Evolutionary conservation across 2,329 filamentous ascomycete genomes (phyloP), one percentile per base, ranked within the genome.

Genomic region (Fusarium penzigii): DNA sequence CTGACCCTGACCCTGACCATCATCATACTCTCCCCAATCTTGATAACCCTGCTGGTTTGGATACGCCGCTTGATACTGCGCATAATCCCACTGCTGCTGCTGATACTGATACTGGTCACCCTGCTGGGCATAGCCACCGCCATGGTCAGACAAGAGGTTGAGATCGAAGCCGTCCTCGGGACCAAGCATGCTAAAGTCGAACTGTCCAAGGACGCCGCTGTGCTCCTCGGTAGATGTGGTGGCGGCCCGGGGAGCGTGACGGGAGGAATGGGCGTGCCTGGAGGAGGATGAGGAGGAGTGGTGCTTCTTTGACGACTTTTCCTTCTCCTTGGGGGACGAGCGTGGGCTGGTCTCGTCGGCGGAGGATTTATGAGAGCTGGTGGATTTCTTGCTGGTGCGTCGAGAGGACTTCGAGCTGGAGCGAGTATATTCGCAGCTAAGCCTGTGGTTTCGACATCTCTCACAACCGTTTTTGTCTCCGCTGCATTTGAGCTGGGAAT

Each of bases 381-480:
- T 25, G 20, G 20, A 25, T 7, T 25, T 25, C 43, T 55, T 66
- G 50, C 59, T 55, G 16, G 57, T 58, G 44, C 61, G 62, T 39
- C 69, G 68, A 8, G 66, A 66, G 11, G 66, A 61, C 51, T 70
- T 68, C 40, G 66, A 65, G 16, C 65, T 62, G 2, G 67, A 66
- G 41, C 71, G 70, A 8, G 67, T 70, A 38, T 74, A 74, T 44
- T 71, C 68, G 55, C 71, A 74, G 17, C 49, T 43, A 42, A 70
- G 62, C 8, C 64, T 57, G 38, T 65, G 65, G 25, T 60, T 55
- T 29, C 64, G 49, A 54, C 71, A 74, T 14, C 71, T 61, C 36
- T 72, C 66, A 49, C 71, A 74, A 29, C 71, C 71, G 29, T 66
- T 62, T 56, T 69, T 73, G 42, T 72, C 70, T 36, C 71, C 71